Evolutionary conservation across 164 flowering plant species (phyloP).

Genomic region (Hamamelis virginiana): DNA sequence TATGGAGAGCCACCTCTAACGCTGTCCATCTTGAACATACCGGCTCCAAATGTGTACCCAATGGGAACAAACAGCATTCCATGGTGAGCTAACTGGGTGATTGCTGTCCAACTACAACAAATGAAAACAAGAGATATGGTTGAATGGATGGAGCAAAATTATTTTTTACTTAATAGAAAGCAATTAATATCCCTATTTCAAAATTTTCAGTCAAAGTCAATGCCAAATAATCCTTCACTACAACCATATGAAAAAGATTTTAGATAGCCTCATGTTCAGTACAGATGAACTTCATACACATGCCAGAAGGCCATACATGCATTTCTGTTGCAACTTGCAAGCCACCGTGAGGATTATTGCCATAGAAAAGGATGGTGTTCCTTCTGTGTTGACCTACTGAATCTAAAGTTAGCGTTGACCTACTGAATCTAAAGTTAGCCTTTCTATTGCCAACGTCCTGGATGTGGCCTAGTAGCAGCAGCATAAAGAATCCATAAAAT

Average conservation of each 20-base stretch:
- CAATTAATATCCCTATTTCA: neutral
- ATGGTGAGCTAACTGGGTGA: constrained; percentile 49
- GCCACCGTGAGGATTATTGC: neutral
- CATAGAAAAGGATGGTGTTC: neutral
- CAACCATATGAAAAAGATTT: neutral
- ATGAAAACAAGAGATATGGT: neutral
- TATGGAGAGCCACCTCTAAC: constrained; percentile 52
- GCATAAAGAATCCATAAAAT: too few species aligned
- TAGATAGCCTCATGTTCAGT: neutral
- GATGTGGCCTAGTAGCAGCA: too few species aligned
- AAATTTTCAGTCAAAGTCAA: neutral
- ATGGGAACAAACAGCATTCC: constrained; percentile 55
- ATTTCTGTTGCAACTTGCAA: neutral
- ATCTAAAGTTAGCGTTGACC: too few species aligned
- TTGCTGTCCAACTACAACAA: constrained; percentile 48
- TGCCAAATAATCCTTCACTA: too few species aligned
- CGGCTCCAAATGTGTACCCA: constrained; percentile 56
- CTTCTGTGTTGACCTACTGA: neutral
- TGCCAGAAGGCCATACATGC: neutral
- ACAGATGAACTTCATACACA: neutral
- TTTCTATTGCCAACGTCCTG: neutral
- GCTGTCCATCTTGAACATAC: constrained; percentile 54
- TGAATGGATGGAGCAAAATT: neutral
- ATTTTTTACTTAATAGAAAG: neutral
- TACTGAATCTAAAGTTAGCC: neutral